Conservation (phyloP, 129 eudicot genomes). For the Heracleum sosnowskyi region DNA sequence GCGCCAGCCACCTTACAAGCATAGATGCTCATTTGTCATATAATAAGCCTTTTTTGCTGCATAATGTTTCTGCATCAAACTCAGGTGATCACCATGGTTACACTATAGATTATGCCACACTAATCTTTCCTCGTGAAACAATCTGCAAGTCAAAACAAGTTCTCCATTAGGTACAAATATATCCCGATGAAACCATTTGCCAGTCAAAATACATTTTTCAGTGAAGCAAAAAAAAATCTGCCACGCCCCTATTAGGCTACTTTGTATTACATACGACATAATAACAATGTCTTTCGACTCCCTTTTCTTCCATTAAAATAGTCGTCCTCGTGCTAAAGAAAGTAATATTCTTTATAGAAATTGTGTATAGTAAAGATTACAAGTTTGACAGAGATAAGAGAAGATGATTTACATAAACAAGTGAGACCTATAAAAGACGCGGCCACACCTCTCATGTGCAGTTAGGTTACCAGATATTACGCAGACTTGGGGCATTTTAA, state of each 20-base stretch:
- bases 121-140: slow-evolving; percentile 69
- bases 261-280: neutral
- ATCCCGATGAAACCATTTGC: neutral
- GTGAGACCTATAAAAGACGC: neutral
- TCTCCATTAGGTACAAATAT: neutral
- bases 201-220: neutral
- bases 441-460: neutral
- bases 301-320: neutral
- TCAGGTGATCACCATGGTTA: slow-evolving; percentile 49
- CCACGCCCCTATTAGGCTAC: neutral
- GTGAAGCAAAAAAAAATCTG: neutral
- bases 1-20: neutral
- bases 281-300: neutral
- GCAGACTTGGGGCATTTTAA: too few relatives aligned
- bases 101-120: slow-evolving; percentile 77
- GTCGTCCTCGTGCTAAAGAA: neutral
- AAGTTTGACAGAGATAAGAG: neutral
- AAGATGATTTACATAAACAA: neutral
- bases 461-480: neutral
- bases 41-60: slow-evolving; percentile 33
- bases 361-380: too few relatives aligned
- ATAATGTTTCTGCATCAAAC: slow-evolving; percentile 29
- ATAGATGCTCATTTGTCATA: neutral
- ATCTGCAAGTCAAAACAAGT: slow-evolving; percentile 29
- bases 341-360: neutral